Evolutionary conservation across 2,329 filamentous ascomycete genomes (phyloP).

Genomic region (Ceratocystis lukuohia): DNA sequence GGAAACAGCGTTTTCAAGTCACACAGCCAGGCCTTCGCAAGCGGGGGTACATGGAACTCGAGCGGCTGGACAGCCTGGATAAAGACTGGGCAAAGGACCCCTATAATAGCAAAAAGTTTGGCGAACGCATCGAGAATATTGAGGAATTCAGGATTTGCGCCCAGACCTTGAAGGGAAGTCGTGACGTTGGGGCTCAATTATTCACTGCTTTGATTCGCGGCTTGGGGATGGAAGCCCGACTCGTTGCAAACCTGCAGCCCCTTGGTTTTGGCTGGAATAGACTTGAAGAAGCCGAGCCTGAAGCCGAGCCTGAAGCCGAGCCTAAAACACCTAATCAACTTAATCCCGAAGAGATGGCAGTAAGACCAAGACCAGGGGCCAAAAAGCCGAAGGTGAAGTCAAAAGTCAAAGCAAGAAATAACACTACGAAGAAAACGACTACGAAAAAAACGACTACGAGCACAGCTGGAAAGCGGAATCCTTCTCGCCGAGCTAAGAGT

Average conservation of each 20-base stretch:
- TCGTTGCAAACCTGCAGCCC: conserved; percentile 76
- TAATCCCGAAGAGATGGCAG: not conserved
- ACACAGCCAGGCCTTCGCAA: conserved; percentile 75
- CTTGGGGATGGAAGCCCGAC: conserved; percentile 65
- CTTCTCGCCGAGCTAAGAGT: conserved; percentile 1
- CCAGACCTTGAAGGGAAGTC: conserved; percentile 59
- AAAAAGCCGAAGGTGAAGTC: conserved; percentile 3
- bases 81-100: conserved; percentile 53
- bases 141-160: conserved; percentile 58
- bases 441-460: not conserved
- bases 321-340: not conserved
- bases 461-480: conserved; percentile 14
- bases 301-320: conserved; percentile 39
- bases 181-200: conserved; percentile 77
- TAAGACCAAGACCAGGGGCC: not conserved
- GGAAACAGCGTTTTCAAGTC: conserved; percentile 71
- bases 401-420: not conserved
- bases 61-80: conserved; percentile 58
- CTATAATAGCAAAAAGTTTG: conserved; percentile 51
- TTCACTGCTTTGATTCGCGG: conserved; percentile 77
- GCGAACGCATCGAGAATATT: conserved; percentile 58
- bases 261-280: conserved; percentile 86
- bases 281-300: conserved; percentile 58
- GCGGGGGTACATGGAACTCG: conserved; percentile 70
- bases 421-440: not conserved